phyloP scores from a whole-genome alignment of 805 yeast genomes.

The Candida anglica region DNA sequence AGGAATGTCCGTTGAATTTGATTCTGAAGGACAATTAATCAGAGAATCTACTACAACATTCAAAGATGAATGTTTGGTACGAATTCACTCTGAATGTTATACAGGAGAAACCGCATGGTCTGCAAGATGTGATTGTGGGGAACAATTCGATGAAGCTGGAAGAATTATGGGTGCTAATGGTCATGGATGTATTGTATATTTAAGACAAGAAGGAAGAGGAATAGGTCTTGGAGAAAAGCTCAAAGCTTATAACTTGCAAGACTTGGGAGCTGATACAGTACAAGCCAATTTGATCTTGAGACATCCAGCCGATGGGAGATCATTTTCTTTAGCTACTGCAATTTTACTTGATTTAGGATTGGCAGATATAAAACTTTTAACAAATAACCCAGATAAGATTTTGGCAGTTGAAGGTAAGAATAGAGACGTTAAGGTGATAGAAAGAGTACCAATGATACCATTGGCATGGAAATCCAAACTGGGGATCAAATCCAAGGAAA shows the following conservation, averaged over 20 bases:
- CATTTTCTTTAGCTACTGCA: slow-evolving; percentile 90
- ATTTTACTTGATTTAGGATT: slow-evolving; percentile 81
- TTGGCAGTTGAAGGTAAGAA: slow-evolving; percentile 90
- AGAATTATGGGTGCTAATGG: slow-evolving; percentile 83
- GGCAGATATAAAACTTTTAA: slow-evolving; percentile 66
- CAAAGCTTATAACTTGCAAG: slow-evolving; percentile 95
- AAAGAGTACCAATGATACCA: slow-evolving; percentile 96
- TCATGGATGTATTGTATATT: slow-evolving; percentile 90
- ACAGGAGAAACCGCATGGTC: slow-evolving; percentile 99
- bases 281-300: slow-evolving; percentile 89
- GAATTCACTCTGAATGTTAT: slow-evolving; percentile 96
- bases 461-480: slow-evolving; percentile 66
- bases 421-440: slow-evolving; percentile 67
- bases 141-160: slow-evolving; percentile 98
- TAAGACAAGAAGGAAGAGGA: slow-evolving; percentile 98
- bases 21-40: slow-evolving; percentile 24
- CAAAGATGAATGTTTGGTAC: slow-evolving; percentile 56
- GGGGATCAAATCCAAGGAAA: slow-evolving; percentile 81
- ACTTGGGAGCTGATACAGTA: slow-evolving; percentile 97
- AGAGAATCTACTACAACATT: slow-evolving; percentile 26
- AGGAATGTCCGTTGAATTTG: slow-evolving; percentile 26
- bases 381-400: slow-evolving; percentile 96
- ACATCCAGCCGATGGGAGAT: slow-evolving; percentile 98
- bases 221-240: slow-evolving; percentile 97
- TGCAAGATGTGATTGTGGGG: slow-evolving; percentile 99